A percentile compares a stretch with the other conserved stretches of the same genome.
Conservation (phyloP, 805 yeast genomes). For the Lachancea dasiensis region DNA sequence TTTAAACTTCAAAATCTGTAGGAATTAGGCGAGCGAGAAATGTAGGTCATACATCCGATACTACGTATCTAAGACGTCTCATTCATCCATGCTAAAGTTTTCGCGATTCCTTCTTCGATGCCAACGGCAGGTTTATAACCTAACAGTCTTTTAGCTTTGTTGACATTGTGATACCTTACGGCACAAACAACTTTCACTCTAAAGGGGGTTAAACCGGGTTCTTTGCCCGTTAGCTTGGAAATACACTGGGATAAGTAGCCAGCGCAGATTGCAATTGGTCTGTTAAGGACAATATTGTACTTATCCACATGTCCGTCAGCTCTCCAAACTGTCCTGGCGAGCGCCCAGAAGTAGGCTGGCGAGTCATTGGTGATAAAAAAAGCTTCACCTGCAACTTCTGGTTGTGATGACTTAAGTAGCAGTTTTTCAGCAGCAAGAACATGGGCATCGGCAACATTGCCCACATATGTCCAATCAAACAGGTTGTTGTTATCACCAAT, state of each 20-base stretch:
- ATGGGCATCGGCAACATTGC: conserved; percentile 96
- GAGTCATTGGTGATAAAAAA: conserved; percentile 91
- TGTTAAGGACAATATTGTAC: conserved; percentile 58
- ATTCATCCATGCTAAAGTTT: conserved; percentile 84
- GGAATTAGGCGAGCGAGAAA: background rate
- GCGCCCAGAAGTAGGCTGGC: conserved; percentile 94
- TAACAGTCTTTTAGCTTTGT: conserved; percentile 72
- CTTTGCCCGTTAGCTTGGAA: conserved; percentile 67
- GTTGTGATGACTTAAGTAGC: conserved; percentile 40
- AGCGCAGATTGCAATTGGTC: conserved; percentile 70
- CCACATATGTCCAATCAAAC: conserved; percentile 97
- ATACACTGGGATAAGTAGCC: conserved; percentile 79
- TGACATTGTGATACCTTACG: conserved; percentile 82
- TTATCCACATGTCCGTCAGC: conserved; percentile 83
- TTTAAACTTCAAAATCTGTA: too few relatives aligned
- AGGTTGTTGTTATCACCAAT: conserved; percentile 90
- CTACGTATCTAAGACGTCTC: conserved; percentile 34
- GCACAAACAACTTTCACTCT: conserved; percentile 92
- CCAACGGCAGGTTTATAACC: conserved; percentile 79
- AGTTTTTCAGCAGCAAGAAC: conserved; percentile 83
- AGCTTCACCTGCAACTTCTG: conserved; percentile 69
- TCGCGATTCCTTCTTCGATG: conserved; percentile 70
- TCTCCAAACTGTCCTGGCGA: conserved; percentile 96
- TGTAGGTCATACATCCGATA: background rate
- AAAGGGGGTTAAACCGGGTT: conserved; percentile 93